These are phyloP conservation scores for Hypoxylon sp. DNA, from an alignment of 2,329 filamentous ascomycete genomes.

Conservation along the genomic window DNA sequence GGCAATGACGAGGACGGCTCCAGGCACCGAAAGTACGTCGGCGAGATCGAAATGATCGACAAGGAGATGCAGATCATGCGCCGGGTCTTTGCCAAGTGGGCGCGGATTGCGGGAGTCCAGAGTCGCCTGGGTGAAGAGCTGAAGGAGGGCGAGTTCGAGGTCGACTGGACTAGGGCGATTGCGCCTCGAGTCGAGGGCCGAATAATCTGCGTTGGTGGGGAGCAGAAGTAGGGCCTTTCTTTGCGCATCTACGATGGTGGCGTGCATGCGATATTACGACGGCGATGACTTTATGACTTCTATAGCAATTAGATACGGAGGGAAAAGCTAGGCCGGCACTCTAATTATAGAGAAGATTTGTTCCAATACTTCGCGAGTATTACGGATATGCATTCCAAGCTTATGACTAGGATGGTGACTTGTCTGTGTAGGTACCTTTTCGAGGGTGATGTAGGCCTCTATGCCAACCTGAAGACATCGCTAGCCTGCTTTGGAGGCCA, in stretches of 20 bases:
- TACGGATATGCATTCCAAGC: background rate
- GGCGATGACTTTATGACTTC: slow-evolving; percentile 19
- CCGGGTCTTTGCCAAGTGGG: slow-evolving; percentile 81
- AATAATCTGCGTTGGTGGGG: slow-evolving; percentile 63
- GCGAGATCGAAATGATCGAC: slow-evolving; percentile 63
- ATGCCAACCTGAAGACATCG: background rate
- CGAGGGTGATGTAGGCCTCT: background rate
- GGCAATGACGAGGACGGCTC: slow-evolving; percentile 49
- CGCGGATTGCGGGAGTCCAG: slow-evolving; percentile 74
- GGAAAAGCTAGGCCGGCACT: background rate
- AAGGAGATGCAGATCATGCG: slow-evolving; percentile 75
- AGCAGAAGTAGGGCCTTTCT: slow-evolving; percentile 31
- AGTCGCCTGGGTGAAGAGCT: slow-evolving; percentile 68
- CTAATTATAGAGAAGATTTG: slow-evolving; percentile 1
- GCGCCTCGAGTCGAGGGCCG: slow-evolving; percentile 83
- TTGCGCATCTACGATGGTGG: background rate
- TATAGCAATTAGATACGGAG: slow-evolving; percentile 8
- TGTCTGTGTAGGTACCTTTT: background rate
- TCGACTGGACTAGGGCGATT: slow-evolving; percentile 86
- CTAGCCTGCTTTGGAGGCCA: background rate
- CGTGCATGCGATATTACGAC: background rate
- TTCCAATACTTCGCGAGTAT: background rate
- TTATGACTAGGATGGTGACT: too few relatives aligned
- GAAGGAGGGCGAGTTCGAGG: slow-evolving; percentile 70
- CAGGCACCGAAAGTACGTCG: slow-evolving; percentile 50